Evolutionary conservation across 2,329 filamentous ascomycete genomes (phyloP).

Genomic region (Dactylellina haptotyla): DNA sequence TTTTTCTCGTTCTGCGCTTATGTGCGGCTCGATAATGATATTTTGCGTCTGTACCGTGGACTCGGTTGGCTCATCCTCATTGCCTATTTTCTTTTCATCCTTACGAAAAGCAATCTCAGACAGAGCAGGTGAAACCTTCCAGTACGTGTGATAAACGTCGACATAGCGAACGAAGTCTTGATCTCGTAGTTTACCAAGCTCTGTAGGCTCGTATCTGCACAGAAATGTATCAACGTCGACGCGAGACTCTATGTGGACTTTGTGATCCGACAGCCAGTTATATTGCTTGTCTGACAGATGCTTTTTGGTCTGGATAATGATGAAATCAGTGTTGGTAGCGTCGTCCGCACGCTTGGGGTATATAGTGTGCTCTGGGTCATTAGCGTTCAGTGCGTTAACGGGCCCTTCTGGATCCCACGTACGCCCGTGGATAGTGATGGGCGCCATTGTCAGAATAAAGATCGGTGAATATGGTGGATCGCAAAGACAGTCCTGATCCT

Average conservation of each 20-base stretch:
- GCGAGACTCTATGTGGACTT: background rate
- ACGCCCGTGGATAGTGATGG: background rate
- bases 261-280: background rate
- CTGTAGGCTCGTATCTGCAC: background rate
- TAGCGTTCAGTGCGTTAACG: background rate
- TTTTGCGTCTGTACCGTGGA: background rate
- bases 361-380: background rate
- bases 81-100: background rate
- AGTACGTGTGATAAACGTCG: background rate
- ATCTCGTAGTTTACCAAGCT: background rate
- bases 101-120: background rate
- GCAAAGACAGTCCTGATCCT: background rate
- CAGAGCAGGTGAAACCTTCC: background rate
- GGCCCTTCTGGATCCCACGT: background rate
- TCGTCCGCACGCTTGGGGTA: background rate
- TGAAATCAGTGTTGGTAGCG: background rate
- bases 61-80: background rate
- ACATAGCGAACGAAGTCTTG: background rate
- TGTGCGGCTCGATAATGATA: slow-evolving; percentile 1
- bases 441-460: background rate
- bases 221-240: background rate
- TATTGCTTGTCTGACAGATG: background rate
- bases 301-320: background rate
- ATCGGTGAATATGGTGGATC: background rate
- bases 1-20: background rate